Evolutionary conservation across 1,139 yeast genomes (phyloP), one percentile per base, ranked within the genome.

Genomic region (Blastobotrys malaysiensis): DNA sequence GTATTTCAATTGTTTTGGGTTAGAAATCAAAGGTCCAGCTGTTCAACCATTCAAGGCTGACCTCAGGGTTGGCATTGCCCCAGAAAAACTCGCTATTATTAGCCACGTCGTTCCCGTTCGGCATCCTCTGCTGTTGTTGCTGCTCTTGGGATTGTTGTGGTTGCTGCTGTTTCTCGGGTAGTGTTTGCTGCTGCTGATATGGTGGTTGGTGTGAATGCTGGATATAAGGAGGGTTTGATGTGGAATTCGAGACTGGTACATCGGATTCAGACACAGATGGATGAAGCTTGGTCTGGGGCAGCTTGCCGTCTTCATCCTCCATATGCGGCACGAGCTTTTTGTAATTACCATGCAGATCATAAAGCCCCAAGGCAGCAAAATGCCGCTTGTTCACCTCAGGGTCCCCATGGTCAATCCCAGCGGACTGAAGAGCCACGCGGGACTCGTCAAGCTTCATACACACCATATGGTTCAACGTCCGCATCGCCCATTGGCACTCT

Each of bases 401-500:
- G n/a, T 81, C 73, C 1, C 86, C 86, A 58, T 79, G 84, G 62
- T 81, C 84, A 3, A 76, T 72, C 0, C 86, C 86, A 45, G 78
- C 72, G 5, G 62, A 64, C 11, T 65, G 65, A 50, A 82, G 67
- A 2, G 66, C 63, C 7, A 60, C 53, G 21, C 75, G 66, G 26
- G 79, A 73, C 57, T 79, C 78, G 53, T 73, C 67, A 52, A 81
- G 68, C 53, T 82, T 69, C 54, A 80, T 69, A 14, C 77, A 69
- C 49, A 81, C 68, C 59, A 81, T 75, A 56, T 79, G 79, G 61
- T 80, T 81, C 52, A 82, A 71, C 73, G 78, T 79, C 58, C 81
- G 81, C 44, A 83, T 65, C 1, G 82, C 83, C 88, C 88, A 83
- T 26, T 81, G 65, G 63, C 86, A 81, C 63, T 83, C 88, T 52